Conservation (phyloP, 345 rosid genomes). For the Salix caprea region DNA sequence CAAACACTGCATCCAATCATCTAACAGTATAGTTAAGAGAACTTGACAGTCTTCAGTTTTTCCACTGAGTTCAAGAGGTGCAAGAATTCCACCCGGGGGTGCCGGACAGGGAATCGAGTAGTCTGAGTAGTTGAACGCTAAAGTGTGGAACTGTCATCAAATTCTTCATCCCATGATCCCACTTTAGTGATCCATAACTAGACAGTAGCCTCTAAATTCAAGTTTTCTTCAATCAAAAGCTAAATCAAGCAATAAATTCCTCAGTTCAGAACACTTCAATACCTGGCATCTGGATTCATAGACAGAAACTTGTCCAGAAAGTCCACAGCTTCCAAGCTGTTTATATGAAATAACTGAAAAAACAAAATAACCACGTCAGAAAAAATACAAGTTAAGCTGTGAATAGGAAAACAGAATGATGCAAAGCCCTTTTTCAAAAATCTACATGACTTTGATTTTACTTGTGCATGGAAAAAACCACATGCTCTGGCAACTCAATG, state of each 20-base stretch:
- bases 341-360: slow-evolving; percentile 66
- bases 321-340: slow-evolving; percentile 69
- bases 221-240: neutral
- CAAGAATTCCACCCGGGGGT: neutral
- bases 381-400: neutral
- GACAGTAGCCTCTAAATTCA: neutral
- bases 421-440: neutral
- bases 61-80: neutral
- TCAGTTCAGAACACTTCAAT: slow-evolving; percentile 1
- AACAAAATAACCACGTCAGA: slow-evolving; percentile 16
- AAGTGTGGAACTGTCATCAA: neutral
- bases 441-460: neutral
- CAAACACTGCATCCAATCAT: neutral
- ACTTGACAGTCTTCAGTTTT: neutral
- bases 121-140: neutral
- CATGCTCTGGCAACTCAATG: neutral
- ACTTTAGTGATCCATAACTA: neutral
- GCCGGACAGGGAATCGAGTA: neutral
- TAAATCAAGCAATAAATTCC: neutral
- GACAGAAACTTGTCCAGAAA: slow-evolving; percentile 73
- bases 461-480: neutral
- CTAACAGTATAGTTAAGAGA: neutral
- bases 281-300: slow-evolving; percentile 91
- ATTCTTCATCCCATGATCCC: neutral
- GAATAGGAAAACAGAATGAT: neutral